Evolutionary conservation across 2,329 filamentous ascomycete species (phyloP).

Genomic region (Piedraia hortae): DNA sequence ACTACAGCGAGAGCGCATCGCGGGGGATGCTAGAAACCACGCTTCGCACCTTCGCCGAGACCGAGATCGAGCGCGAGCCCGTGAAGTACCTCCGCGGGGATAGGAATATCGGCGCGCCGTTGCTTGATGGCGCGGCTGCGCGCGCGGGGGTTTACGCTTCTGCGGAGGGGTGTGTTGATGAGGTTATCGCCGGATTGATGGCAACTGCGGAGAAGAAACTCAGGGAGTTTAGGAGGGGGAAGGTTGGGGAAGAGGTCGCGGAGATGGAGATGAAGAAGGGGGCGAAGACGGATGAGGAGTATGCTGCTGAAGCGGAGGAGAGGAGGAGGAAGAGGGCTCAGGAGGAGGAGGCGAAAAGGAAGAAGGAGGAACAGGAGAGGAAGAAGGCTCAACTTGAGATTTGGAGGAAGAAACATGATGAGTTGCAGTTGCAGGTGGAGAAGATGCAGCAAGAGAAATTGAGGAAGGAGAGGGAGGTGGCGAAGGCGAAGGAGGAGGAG

Average conservation of each 20-base stretch:
- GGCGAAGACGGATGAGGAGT: conserved; percentile 46
- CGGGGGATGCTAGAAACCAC: conserved; percentile 15
- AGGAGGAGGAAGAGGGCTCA: conserved; percentile 35
- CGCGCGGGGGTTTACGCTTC: conserved; percentile 48
- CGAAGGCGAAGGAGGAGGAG: conserved; percentile 26
- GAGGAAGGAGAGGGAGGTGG: conserved; percentile 20
- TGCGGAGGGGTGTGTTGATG: conserved; percentile 37
- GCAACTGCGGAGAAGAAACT: conserved; percentile 40
- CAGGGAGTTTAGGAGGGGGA: conserved; percentile 35
- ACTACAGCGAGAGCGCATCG: conserved; percentile 30
- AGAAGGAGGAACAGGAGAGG: conserved; percentile 32
- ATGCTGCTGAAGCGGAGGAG: conserved; percentile 35
- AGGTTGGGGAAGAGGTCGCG: conserved; percentile 43
- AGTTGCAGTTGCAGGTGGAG: conserved; percentile 17
- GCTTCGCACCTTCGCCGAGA: conserved; percentile 30
- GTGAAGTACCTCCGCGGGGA: conserved; percentile 40
- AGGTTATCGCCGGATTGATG: conserved; percentile 36
- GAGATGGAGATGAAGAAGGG: conserved; percentile 36
- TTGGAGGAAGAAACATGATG: conserved; percentile 22
- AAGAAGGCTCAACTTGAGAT: conserved; percentile 23
- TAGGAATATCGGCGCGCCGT: conserved; percentile 41
- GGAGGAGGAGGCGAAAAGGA: conserved; percentile 28
- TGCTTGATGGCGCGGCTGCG: conserved; percentile 55
- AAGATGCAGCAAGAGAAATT: conserved; percentile 19
- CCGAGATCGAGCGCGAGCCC: conserved; percentile 47